Percentiles rank a stretch among this genome's conserved stretches.
phyloP scores from a whole-genome alignment of 768 basidiomycete genomes.

The Lactifluus subvellereus region DNA sequence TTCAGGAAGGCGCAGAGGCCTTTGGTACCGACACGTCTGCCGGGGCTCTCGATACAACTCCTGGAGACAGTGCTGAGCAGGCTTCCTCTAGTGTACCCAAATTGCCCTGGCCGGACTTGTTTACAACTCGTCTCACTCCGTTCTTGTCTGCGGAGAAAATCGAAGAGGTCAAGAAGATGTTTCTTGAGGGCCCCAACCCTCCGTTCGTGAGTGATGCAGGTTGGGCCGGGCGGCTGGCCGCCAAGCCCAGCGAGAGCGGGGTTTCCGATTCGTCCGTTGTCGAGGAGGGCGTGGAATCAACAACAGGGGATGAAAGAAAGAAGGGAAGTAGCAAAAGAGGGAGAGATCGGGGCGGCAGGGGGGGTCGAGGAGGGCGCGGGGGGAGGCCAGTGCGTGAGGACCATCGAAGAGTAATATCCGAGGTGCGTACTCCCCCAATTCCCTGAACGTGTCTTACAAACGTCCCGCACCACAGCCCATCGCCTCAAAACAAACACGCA shows the following conservation, averaged over 20 bases:
- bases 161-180: slow-evolving; percentile 61
- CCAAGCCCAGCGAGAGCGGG: slow-evolving; percentile 30
- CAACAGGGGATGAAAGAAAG: slow-evolving; percentile 30
- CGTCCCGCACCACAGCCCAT: slow-evolving; percentile 55
- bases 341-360: slow-evolving; percentile 36
- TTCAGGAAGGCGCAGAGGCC: slow-evolving; percentile 14
- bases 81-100: slow-evolving; percentile 25
- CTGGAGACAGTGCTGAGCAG: slow-evolving; percentile 21
- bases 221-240: slow-evolving; percentile 53
- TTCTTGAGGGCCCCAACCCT: slow-evolving; percentile 74
- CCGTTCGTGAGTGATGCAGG: slow-evolving; percentile 69
- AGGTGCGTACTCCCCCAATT: slow-evolving; percentile 48
- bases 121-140: slow-evolving; percentile 48
- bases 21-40: neutral
- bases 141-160: slow-evolving; percentile 62
- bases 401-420: slow-evolving; percentile 68
- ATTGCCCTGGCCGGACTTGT: slow-evolving; percentile 63
- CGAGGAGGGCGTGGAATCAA: slow-evolving; percentile 24
- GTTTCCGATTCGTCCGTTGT: slow-evolving; percentile 15
- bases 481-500: slow-evolving; percentile 69
- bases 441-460: slow-evolving; percentile 12
- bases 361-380: slow-evolving; percentile 45
- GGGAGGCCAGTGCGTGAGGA: slow-evolving; percentile 49
- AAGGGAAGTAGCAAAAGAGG: slow-evolving; percentile 36
- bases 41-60: slow-evolving; percentile 6